Base-by-base conservation (phyloP, 345 rosid genomes). In the Excoecaria cochinchinensis region DNA sequence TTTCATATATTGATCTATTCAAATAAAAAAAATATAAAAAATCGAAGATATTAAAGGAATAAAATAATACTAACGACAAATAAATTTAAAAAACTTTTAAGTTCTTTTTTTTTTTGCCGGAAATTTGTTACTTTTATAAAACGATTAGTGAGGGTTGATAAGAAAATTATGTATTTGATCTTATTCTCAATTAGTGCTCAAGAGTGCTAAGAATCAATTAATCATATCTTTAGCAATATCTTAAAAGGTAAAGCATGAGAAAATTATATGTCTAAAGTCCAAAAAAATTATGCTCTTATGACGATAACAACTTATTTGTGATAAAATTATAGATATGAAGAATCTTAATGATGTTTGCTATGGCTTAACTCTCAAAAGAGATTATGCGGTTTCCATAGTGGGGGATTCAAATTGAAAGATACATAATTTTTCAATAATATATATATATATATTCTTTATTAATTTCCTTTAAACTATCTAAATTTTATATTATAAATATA, bases 351-450 rank as follows among this genome's bases (percentile, higher is more conserved):
- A 73, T 38, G 47, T 39, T 42, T 61, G 57, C 58, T 42, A 31
- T 57, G 51, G 44, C 21, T 21, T 39, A 42, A 24, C 42, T 56
- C 44, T 40, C 74, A 47, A 68, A 48, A 40, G 13, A 25, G 76
- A 73, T 74, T 38, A 19, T 63, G 70, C 36, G 70, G 76, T 74
- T 64, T 74, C 70, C 70, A 36, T 31, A 73, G 69, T 73, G 76
- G 69, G 76, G 67, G 76, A 14, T 61, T 73, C 59, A 60, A 73
- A 50, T 60, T 48, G 69, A 59, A 50, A 51, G 69, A n/a, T 50
- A 51, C 61, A 73, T 31, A 48, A 11, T 22, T 25, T 10, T 58
- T 11, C 15, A 52, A 11, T 9, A 9, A 8, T 12, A 52, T 10
- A 52, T 52, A 52, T 52, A 8, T 8, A 8, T 52, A 52, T 52